Conservation (phyloP, 306 rosid genomes). For the Prinsepia uniflora region DNA sequence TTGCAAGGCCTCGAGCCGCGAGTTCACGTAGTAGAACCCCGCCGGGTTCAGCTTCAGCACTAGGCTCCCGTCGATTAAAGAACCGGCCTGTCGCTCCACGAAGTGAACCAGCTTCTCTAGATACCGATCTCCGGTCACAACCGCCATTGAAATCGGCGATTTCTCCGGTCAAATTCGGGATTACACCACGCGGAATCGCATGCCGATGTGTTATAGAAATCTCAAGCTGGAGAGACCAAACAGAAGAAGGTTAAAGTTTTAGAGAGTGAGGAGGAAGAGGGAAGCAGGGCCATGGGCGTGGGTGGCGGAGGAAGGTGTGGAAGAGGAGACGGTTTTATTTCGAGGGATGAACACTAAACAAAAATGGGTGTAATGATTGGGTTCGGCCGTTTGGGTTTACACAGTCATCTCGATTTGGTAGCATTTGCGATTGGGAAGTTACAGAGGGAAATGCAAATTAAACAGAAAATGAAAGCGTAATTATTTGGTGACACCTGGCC, state of each 20-base stretch:
- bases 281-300: not conserved
- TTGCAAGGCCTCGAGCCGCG: slow-evolving; percentile 76
- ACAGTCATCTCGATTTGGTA: slow-evolving; percentile 8
- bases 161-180: slow-evolving; percentile 30
- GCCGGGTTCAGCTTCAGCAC: slow-evolving; percentile 87
- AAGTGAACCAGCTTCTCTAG: slow-evolving; percentile 76
- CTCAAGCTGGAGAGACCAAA: not conserved
- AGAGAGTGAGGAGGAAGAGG: not conserved
- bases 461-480: not conserved
- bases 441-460: not conserved
- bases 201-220: slow-evolving; percentile 7
- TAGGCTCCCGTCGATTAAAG: slow-evolving; percentile 68
- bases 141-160: slow-evolving; percentile 46
- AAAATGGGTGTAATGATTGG: slow-evolving; percentile 20
- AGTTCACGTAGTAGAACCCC: slow-evolving; percentile 87
- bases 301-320: not conserved
- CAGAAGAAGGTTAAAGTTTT: not conserved
- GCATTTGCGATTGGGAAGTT: slow-evolving; percentile 5
- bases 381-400: not conserved
- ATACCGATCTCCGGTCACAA: slow-evolving; percentile 98
- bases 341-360: not conserved
- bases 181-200: slow-evolving; percentile 8
- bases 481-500: slow-evolving; percentile 29
- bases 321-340: not conserved
- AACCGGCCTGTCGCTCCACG: slow-evolving; percentile 69